phyloP scores from a whole-genome alignment of 2,329 filamentous ascomycete genomes.

The Claviceps capensis region DNA sequence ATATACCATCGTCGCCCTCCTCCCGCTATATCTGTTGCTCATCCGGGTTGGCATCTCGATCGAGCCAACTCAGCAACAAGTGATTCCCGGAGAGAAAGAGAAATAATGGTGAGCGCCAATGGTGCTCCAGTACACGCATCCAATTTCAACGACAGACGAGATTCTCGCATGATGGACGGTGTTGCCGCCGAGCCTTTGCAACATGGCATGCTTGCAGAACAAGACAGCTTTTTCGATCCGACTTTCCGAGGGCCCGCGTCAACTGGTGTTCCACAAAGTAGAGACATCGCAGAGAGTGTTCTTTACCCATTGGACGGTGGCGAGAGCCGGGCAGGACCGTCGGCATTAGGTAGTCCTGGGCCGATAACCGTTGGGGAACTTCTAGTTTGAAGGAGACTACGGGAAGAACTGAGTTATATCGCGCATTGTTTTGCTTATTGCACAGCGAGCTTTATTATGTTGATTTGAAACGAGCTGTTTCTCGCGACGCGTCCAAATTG shows the following conservation, averaged over 20 bases:
- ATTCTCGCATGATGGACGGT: conserved; percentile 54
- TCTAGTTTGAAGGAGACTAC: conserved; percentile 44
- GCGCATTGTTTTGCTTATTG: not conserved
- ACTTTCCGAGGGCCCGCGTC: conserved; percentile 45
- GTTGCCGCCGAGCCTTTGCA: conserved; percentile 42
- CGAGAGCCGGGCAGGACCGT: conserved; percentile 25
- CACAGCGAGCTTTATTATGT: not conserved
- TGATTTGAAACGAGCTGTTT: too few relatives aligned
- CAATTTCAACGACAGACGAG: conserved; percentile 36
- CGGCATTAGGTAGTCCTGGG: conserved; percentile 29
- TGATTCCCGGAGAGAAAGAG: conserved; percentile 26
- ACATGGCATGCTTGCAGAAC: conserved; percentile 32
- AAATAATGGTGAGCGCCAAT: conserved; percentile 18
- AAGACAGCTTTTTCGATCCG: conserved; percentile 49
- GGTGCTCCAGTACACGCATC: conserved; percentile 33
- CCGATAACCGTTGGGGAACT: conserved; percentile 38
- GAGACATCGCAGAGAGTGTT: conserved; percentile 51
- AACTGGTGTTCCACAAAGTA: conserved; percentile 17
- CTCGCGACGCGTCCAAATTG: not conserved
- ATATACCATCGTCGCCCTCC: conserved; percentile 45
- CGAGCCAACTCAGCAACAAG: conserved; percentile 38
- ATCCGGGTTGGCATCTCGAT: conserved; percentile 31
- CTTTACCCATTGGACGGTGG: conserved; percentile 42
- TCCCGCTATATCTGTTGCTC: conserved; percentile 25
- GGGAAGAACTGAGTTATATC: conserved; percentile 5